A percentile compares a stretch with the other conserved stretches of the same genome.
Evolutionary conservation across 2,329 filamentous ascomycete species (phyloP).

Genomic region (Aspergillus neoniger): DNA sequence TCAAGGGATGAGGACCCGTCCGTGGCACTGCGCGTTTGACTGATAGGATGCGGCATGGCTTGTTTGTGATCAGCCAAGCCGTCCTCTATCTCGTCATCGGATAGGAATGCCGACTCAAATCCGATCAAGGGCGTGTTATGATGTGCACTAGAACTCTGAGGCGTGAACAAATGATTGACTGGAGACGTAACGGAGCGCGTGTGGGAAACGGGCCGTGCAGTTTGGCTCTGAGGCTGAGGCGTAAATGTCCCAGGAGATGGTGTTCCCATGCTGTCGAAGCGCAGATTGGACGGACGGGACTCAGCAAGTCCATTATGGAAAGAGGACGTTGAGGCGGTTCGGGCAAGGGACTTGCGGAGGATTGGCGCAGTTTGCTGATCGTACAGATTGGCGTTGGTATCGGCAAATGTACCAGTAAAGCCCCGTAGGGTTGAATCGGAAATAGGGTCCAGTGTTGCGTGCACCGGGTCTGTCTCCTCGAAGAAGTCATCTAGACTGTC

Average conservation of each 20-base stretch:
- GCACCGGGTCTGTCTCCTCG: conserved; percentile 64
- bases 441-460: conserved; percentile 53
- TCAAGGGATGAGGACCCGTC: conserved; percentile 48
- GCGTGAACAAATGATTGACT: conserved; percentile 52
- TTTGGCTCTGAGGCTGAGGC: conserved; percentile 33
- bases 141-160: conserved; percentile 51
- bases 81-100: conserved; percentile 76
- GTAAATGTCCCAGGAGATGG: conserved; percentile 50
- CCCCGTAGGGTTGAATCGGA: conserved; percentile 41
- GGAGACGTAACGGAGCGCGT: conserved; percentile 84
- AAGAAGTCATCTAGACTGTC: conserved; percentile 83
- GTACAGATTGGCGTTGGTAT: conserved; percentile 80
- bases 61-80: conserved; percentile 69
- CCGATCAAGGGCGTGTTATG: conserved; percentile 52
- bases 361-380: conserved; percentile 92
- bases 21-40: conserved; percentile 36
- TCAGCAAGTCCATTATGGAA: conserved; percentile 91
- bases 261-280: conserved; percentile 52
- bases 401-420: conserved; percentile 65
- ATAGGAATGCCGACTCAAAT: conserved; percentile 62
- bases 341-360: conserved; percentile 73
- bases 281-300: conserved; percentile 59
- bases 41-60: conserved; percentile 23
- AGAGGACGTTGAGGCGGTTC: conserved; percentile 70
- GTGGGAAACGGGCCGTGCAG: conserved; percentile 69